Evolutionary conservation across 306 rosid genomes (phyloP).

Genomic region (Ziziphus jujuba): DNA sequence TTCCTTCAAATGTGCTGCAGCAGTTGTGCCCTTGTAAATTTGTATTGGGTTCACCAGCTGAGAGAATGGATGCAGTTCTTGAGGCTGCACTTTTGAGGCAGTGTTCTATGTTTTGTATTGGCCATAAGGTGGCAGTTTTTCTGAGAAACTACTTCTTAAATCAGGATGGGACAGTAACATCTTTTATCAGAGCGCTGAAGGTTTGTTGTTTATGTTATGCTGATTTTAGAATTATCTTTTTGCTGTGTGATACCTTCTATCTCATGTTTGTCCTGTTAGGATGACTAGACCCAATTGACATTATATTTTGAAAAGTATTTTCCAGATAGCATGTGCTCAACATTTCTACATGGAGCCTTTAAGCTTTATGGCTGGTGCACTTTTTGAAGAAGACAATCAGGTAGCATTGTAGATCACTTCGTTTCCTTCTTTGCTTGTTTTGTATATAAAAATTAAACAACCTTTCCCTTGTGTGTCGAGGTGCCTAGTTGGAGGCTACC

Average conservation of each 20-base stretch:
- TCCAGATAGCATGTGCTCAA: conserved; percentile 75
- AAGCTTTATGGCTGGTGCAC: conserved; percentile 58
- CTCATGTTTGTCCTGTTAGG: conserved; percentile 5
- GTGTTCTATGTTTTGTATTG: conserved; percentile 58
- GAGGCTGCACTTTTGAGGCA: conserved; percentile 80
- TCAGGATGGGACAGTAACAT: conserved; percentile 90
- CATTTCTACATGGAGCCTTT: conserved; percentile 83
- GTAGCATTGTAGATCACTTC: conserved; percentile 22
- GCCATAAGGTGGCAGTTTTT: conserved; percentile 83
- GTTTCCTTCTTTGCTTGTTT: conserved; percentile 1
- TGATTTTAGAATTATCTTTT: conserved; percentile 17
- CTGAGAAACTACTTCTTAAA: conserved; percentile 78
- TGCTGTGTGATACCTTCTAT: neutral
- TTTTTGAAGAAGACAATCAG: conserved; percentile 51
- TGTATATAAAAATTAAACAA: neutral
- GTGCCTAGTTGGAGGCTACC: neutral
- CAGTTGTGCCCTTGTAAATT: conserved; percentile 62
- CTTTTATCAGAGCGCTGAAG: conserved; percentile 89
- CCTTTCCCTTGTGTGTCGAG: neutral
- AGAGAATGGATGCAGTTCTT: conserved; percentile 87
- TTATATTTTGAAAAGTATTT: conserved; percentile 24
- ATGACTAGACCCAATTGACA: conserved; percentile 24
- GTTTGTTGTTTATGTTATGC: conserved; percentile 36
- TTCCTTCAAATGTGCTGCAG: conserved; percentile 76
- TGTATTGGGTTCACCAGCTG: conserved; percentile 68